Evolutionary conservation across 495 filamentous ascomycete genomes (phyloP).

Genomic region (Cairneyella variabilis): DNA sequence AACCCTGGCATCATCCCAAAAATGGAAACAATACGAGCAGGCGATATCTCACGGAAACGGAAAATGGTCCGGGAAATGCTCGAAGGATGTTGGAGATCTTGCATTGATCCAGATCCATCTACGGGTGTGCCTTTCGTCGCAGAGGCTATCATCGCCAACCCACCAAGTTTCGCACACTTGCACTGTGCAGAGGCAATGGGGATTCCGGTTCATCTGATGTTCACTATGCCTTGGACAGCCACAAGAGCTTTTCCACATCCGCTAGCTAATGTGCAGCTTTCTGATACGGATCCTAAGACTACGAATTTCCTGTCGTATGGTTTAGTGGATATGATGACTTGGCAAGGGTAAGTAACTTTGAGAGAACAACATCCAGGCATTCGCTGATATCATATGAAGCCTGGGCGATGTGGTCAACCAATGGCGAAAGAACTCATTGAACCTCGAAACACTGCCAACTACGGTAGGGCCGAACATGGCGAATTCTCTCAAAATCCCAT

Average conservation of each 20-base stretch:
- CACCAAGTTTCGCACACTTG: conserved; percentile 62
- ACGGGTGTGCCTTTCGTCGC: conserved; percentile 54
- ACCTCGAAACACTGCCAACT: conserved; percentile 43
- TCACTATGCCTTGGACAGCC: conserved; percentile 58
- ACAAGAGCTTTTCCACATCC: conserved; percentile 57
- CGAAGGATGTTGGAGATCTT: conserved; percentile 60
- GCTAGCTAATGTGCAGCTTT: conserved; percentile 36
- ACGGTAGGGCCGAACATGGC: conserved; percentile 13
- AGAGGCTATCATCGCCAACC: conserved; percentile 65
- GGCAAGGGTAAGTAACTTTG: conserved; percentile 52
- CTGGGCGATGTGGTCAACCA: conserved; percentile 58
- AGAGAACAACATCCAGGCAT: no score
- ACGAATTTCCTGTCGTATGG: conserved; percentile 58
- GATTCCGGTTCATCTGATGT: conserved; percentile 63
- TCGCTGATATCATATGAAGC: conserved; percentile 25
- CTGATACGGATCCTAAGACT: conserved; percentile 38
- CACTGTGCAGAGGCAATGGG: conserved; percentile 59
- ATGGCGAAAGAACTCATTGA: conserved; percentile 44
- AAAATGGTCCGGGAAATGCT: conserved; percentile 57
- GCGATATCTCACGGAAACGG: conserved; percentile 42
- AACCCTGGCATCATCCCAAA: conserved; percentile 50
- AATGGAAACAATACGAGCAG: conserved; percentile 39
- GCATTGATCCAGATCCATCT: conserved; percentile 50
- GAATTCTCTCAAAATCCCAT: conserved; percentile 46
- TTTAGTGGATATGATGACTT: conserved; percentile 61